These are phyloP conservation scores for Penicillium crustosum DNA, from an alignment of 2,329 filamentous ascomycete genomes.

Conservation along the genomic window DNA sequence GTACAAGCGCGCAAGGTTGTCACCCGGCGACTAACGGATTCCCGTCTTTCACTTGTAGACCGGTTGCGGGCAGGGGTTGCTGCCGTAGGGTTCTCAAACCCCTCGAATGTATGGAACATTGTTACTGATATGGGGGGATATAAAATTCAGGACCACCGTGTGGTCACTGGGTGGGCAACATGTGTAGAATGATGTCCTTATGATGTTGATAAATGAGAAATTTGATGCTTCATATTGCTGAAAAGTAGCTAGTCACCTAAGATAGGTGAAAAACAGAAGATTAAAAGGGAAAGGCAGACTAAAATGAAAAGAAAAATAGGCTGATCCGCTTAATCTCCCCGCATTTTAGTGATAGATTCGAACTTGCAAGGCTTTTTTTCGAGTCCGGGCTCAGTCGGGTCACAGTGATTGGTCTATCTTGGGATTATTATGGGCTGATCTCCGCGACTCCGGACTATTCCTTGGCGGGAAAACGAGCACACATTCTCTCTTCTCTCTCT, in stretches of 20 bases:
- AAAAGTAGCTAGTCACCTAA: not conserved
- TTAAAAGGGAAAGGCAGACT: not conserved
- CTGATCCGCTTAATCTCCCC: slow-evolving; percentile 23
- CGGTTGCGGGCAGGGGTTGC: slow-evolving; percentile 30
- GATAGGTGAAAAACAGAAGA: slow-evolving; percentile 4
- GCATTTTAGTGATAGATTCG: slow-evolving; percentile 17
- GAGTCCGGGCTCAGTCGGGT: not conserved
- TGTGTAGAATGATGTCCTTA: not conserved
- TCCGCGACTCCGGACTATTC: not conserved
- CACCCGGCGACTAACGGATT: slow-evolving; percentile 36
- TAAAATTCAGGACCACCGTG: slow-evolving; percentile 17
- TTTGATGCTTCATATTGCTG: not conserved
- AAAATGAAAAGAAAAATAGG: slow-evolving; percentile 4
- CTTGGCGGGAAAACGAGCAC: not conserved
- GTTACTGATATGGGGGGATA: not conserved
- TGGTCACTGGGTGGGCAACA: slow-evolving; percentile 6
- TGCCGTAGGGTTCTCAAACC: slow-evolving; percentile 38
- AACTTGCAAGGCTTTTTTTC: not conserved
- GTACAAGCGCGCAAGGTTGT: slow-evolving; percentile 60
- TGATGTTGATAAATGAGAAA: not conserved
- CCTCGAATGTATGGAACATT: slow-evolving; percentile 47
- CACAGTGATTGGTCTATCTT: not conserved
- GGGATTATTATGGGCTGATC: not conserved
- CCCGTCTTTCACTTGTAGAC: slow-evolving; percentile 35
- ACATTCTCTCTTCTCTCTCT: no score